A percentile compares a stretch with the other conserved stretches of the same genome.
Evolutionary conservation across 1,139 yeast species (phyloP).

Genomic region (Debaryomyces coudertii): DNA sequence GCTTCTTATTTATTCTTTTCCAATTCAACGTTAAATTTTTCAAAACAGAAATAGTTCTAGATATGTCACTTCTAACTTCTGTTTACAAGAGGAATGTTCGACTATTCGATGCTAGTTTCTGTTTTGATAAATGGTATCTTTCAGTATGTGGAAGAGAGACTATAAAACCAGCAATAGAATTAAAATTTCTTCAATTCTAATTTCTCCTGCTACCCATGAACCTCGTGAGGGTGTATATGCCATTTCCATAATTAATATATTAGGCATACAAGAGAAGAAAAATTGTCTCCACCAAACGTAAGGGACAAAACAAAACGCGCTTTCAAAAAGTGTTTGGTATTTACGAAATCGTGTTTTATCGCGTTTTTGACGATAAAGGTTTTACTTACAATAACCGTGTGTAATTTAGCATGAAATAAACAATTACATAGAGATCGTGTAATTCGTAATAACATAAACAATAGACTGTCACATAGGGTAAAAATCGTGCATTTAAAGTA

Average conservation of each 20-base stretch:
- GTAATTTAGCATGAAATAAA: background rate
- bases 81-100: conserved; percentile 4
- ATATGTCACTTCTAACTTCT: conserved; percentile 4
- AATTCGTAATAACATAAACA: background rate
- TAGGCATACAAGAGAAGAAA: conserved; percentile 1
- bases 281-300: conserved; percentile 1
- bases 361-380: conserved; percentile 5
- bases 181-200: background rate
- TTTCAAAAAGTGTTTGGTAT: conserved; percentile 1
- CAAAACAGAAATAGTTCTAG: conserved; percentile 2
- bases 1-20: conserved; percentile 1
- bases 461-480: background rate
- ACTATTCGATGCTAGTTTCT: background rate
- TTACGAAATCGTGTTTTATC: conserved; percentile 5
- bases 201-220: background rate
- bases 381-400: conserved; percentile 1
- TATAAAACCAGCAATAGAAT: background rate
- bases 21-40: background rate
- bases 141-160: background rate
- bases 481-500: background rate
- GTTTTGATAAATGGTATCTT: background rate
- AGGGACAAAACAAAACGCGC: conserved; percentile 10
- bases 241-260: background rate
- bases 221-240: conserved; percentile 1
- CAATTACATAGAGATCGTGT: background rate